phyloP scores from a whole-genome alignment of 2,329 filamentous ascomycete species.

The Graphilbum fragrans region DNA sequence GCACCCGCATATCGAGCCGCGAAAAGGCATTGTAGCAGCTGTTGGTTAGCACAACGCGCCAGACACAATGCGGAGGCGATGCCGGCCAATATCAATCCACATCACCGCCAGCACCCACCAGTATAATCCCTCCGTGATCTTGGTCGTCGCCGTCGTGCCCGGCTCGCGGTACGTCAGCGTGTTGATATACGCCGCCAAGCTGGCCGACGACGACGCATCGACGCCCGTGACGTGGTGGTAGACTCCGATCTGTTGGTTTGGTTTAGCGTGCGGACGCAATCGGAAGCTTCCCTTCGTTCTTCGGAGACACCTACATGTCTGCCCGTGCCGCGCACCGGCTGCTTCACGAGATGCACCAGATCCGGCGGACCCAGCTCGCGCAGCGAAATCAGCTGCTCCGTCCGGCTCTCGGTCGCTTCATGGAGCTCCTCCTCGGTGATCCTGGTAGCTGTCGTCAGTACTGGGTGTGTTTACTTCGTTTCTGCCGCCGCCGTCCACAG shows the following conservation, averaged over 20 bases:
- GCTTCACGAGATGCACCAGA: slow-evolving; percentile 86
- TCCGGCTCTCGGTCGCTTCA: slow-evolving; percentile 83
- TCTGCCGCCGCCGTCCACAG: too few relatives aligned
- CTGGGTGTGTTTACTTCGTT: too few relatives aligned
- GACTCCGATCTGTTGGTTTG: slow-evolving; percentile 74
- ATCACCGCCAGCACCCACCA: slow-evolving; percentile 45
- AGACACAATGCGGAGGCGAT: not conserved
- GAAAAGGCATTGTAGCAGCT: slow-evolving; percentile 99
- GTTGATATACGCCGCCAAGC: slow-evolving; percentile 95
- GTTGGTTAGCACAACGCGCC: not conserved
- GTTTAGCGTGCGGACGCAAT: too few relatives aligned
- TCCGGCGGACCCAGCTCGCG: slow-evolving; percentile 93
- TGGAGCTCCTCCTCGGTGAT: slow-evolving; percentile 89
- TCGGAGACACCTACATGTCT: too few relatives aligned
- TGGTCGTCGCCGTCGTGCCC: slow-evolving; percentile 62
- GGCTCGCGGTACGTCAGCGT: slow-evolving; percentile 85
- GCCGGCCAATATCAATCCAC: not conserved
- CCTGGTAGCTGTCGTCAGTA: too few relatives aligned
- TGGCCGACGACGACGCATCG: slow-evolving; percentile 94
- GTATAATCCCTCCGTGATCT: slow-evolving; percentile 88
- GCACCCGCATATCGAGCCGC: slow-evolving; percentile 92
- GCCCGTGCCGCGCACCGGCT: slow-evolving; percentile 41
- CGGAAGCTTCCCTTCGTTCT: too few relatives aligned
- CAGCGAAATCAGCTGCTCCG: slow-evolving; percentile 72
- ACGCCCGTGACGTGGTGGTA: slow-evolving; percentile 98